Base-by-base conservation (phyloP, 2,329 filamentous ascomycete genomes). In the Ramularia collo-cygni region DNA sequence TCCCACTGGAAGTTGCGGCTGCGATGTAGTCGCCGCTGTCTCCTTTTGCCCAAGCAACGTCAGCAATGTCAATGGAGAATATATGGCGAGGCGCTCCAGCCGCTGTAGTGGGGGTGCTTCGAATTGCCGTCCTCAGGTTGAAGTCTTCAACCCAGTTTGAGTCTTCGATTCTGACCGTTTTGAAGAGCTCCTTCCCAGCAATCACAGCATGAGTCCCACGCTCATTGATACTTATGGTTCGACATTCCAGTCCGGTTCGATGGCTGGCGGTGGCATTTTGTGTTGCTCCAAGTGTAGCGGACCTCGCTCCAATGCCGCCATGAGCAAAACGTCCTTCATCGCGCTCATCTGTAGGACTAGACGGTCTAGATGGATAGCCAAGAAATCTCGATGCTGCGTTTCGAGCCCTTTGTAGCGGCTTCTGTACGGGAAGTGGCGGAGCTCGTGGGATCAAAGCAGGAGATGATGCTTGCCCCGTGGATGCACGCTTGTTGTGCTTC, bases 31-130 rank as follows among this genome's bases (percentile, higher is more conserved):
- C 71, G 51, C 71, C 71, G 56, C 72, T 79, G 38, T 70, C 68
- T 43, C 75, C 74, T 62, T 79, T 77, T 37, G 78, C 80, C 78
- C 78, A 82, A 48, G 79, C 79, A 19, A 82, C 78, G 59, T 82
- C 78, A 46, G 75, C 76, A 48, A 79, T 76, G 38, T 76, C 74
- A 47, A 81, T 66, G 44, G 75, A 75, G 41, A 58, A 62, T 13
- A 52, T 45, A 24, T 61, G 54, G 29, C 72, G 68, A 35, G 69
- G 64, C 29, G 68, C 65, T 37, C 67, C 59, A 15, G 65, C 64
- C 43, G 69, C 66, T 46, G 73, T 69, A 41, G 71, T 71, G 26
- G 75, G 70, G 56, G 74, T 75, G 50, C 72, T 74, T 53, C 75
- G 70, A 49, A 81, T 75, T 21, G 74, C 71, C 48, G 75, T 69